phyloP scores from a whole-genome alignment of 352 stramenopile genomes.

The Phytophthora pluvialis region DNA sequence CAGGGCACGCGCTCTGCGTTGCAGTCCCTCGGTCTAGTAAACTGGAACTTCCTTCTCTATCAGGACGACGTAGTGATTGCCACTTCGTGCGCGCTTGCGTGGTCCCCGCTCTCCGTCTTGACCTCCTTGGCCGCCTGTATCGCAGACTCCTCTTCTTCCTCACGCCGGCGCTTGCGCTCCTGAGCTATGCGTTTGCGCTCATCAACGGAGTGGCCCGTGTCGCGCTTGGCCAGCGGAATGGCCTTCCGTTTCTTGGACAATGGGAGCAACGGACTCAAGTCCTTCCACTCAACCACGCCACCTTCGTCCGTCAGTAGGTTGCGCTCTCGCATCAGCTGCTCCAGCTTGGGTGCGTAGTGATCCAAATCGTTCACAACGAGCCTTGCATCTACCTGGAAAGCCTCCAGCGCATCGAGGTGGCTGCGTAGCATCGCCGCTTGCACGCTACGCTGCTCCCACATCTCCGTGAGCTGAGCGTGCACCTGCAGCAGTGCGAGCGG shows the following conservation, averaged over 20 bases:
- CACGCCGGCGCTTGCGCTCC: conserved; percentile 76
- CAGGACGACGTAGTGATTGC: conserved; percentile 17
- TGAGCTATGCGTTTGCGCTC: conserved; percentile 78
- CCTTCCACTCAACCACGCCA: conserved; percentile 46
- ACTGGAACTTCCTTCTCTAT: conserved; percentile 13
- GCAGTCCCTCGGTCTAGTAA: conserved; percentile 4
- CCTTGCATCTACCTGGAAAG: conserved; percentile 47
- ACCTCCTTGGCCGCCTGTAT: conserved; percentile 19
- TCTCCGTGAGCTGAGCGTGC: conserved; percentile 75
- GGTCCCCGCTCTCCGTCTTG: conserved; percentile 20
- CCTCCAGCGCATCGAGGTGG: conserved; percentile 67
- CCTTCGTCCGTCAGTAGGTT: conserved; percentile 46
- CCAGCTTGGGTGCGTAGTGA: conserved; percentile 74
- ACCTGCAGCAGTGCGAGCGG: conserved; percentile 80
- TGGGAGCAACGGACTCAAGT: conserved; percentile 61
- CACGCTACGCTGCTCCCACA: conserved; percentile 87
- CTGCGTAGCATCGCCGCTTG: conserved; percentile 77
- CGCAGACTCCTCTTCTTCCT: conserved; percentile 27
- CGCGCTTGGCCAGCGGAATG: conserved; percentile 67
- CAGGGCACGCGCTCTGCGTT: conserved; percentile 1
- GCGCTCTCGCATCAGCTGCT: conserved; percentile 77
- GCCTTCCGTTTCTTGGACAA: conserved; percentile 63
- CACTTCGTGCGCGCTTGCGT: conserved; percentile 15
- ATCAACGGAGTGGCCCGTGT: conserved; percentile 81
- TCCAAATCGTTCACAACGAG: conserved; percentile 70